Percentiles rank a stretch among this genome's conserved stretches.
These are phyloP conservation scores for Ensete ventricosum DNA, from an alignment of 176 grass and related monocot genomes.

Conservation along the genomic window DNA sequence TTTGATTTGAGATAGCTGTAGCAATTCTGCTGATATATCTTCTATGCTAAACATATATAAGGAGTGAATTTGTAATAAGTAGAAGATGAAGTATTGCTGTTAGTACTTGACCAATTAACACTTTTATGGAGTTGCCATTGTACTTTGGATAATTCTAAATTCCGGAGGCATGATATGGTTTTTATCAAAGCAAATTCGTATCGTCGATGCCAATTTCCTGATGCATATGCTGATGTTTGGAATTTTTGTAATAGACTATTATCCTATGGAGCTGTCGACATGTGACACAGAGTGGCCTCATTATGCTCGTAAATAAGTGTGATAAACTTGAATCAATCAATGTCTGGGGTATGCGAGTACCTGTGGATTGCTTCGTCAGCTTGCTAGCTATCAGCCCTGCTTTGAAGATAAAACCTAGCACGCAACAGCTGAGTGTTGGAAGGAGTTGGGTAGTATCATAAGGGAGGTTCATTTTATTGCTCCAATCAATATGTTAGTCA, in stretches of 20 bases:
- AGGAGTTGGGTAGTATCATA: constrained; percentile 6
- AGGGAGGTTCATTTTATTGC: background rate
- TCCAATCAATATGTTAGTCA: background rate
- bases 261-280: constrained; percentile 88
- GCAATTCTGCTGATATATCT: too few species aligned
- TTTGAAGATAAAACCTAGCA: constrained; percentile 59
- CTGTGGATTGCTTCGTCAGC: constrained; percentile 51
- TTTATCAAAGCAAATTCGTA: background rate
- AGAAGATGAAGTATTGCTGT: too few species aligned
- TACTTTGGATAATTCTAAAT: background rate
- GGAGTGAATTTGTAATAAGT: too few species aligned
- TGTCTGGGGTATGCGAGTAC: constrained; percentile 73
- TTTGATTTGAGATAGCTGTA: too few species aligned
- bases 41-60: too few species aligned
- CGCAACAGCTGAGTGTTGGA: constrained; percentile 39
- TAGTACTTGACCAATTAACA: too few species aligned
- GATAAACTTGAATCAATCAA: constrained; percentile 76
- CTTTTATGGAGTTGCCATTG: too few species aligned
- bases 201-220: background rate
- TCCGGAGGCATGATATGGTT: background rate
- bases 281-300: constrained; percentile 63
- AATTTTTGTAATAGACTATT: constrained; percentile 39
- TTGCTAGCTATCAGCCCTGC: constrained; percentile 65
- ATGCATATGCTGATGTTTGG: background rate
- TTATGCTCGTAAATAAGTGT: constrained; percentile 65